phyloP scores from a whole-genome alignment of 2,329 filamentous ascomycete genomes.

The Alternaria novae-zelandiae region DNA sequence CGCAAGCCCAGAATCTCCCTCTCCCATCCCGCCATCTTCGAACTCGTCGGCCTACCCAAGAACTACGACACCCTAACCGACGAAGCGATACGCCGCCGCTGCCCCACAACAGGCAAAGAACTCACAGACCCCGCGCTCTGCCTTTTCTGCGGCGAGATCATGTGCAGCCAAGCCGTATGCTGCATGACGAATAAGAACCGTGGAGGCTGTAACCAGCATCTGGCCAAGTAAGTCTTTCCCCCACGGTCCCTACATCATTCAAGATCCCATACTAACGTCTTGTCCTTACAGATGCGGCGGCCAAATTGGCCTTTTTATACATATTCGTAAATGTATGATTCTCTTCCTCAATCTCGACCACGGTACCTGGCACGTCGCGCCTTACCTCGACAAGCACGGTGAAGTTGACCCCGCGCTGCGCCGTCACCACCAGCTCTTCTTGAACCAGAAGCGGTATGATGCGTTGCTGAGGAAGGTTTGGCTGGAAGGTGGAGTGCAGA shows the following conservation, averaged over 20 bases:
- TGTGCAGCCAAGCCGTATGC: conserved; percentile 93
- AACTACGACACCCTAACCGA: conserved; percentile 93
- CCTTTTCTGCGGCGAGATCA: conserved; percentile 94
- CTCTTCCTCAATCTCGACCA: conserved; percentile 83
- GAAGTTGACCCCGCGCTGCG: conserved; percentile 90
- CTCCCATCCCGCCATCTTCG: conserved; percentile 89
- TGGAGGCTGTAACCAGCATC: conserved; percentile 81
- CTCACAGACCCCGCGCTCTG: conserved; percentile 90
- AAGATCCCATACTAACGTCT: background rate
- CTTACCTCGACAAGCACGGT: conserved; percentile 94
- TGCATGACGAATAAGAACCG: conserved; percentile 72
- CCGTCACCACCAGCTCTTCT: conserved; percentile 84
- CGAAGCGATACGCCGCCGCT: conserved; percentile 82
- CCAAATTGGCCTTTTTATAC: conserved; percentile 92
- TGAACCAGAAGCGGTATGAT: conserved; percentile 95
- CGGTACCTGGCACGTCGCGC: conserved; percentile 84
- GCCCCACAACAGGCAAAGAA: conserved; percentile 90
- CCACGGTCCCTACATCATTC: conserved; percentile 15
- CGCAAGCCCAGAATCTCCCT: conserved; percentile 56
- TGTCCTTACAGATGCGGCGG: conserved; percentile 72
- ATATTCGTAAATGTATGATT: conserved; percentile 93
- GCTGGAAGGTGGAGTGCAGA: conserved; percentile 85
- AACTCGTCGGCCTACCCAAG: conserved; percentile 88
- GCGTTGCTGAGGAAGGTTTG: conserved; percentile 83
- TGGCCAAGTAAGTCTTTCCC: conserved; percentile 70